Base-by-base conservation (phyloP, 805 yeast genomes). In the Wickerhamiella sergipiensis region DNA sequence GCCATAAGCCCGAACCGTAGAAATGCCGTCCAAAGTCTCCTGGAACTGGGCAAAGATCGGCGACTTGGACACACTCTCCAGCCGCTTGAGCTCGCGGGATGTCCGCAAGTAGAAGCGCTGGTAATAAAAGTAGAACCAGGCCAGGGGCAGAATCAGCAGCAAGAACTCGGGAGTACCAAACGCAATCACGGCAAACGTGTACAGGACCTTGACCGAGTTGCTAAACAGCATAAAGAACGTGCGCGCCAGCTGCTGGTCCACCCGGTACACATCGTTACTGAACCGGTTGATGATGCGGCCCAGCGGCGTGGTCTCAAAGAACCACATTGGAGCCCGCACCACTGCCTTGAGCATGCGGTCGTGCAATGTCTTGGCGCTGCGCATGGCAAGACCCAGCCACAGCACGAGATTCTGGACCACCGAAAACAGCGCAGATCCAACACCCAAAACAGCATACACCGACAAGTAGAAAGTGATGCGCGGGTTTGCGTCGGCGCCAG, bases 221-320 rank as follows among this genome's bases (percentile, higher is more conserved):
- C 59, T 56, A 54, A 70, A 67, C 23, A 70, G 61, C 60, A 67
- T 68, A 26, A 61, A 56, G 53, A 71, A 65, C 9, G 65, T 64
- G 1, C 63, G 55, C 9, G 67, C 61, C 40, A 71, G 59, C 79
- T 78, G 71, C 62, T 85, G 94, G 68, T 89, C 97, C 54, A 89
- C 79, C 63, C 84, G 85, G 68, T 85, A 84, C 46, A 89, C 79
- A 72, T 89, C 97, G 62, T 79, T 85, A 1, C 95, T 85, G 62
- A 89, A 89, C 64, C 97, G 75, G 70, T 89, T 89, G 64, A 88
- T 73, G 51, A 89, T 79, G 67, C 97, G 76, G 31, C 97, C 97
- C 56, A 88, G 81, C 49, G 97, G 97, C 0, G 96, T 89, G 0
- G 95, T 86, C 67, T 89, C 97, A 61, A 89, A 89, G 63, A 89